Base-by-base conservation (phyloP, 345 rosid species). In the Eucalyptus erythrocorys region DNA sequence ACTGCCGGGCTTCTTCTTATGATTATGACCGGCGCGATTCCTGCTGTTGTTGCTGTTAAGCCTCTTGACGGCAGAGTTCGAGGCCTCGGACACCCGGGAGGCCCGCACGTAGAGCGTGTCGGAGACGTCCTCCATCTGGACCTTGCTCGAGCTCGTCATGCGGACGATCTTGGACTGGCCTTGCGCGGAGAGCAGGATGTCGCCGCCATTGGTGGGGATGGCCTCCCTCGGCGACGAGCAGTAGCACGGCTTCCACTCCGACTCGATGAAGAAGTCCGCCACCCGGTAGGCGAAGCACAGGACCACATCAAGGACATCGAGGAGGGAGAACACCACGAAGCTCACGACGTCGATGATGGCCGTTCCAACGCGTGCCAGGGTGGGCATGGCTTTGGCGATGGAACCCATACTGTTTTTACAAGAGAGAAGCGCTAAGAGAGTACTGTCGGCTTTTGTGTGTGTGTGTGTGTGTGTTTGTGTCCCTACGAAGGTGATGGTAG, bases 191-290 rank as follows among this genome's bases (percentile, higher is more conserved):
- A 93, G 91, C 87, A 93, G 81, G 90, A 93, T 93, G 85, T 90
- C 91, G 11, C 91, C 91, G 5, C 89, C 80, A 50, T 91, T 88
- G 26, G 92, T 71, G 59, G 59, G 86, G 51, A 92, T 90, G 88
- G 91, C 92, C 47, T 90, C 93, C 85, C 86, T 91, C 6, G 92
- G 88, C 3, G 93, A 68, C 86, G 92, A 68, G 88, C 95, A 90
- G 40, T 92, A 92, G 89, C 95, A 91, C 22, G 91, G 93, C 89
- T 91, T 91, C 95, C 95, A 91, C 82, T 93, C 92, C 26, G 94
- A 91, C 86, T 93, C 95, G 45, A 92, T 79, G 85, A 92, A 68
- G 88, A 92, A 90, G 80, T 93, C 95, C 8, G 89, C 92, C 4
- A 90, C 86, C 85, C 92, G 90, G 92, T 89, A 93, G 3, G 45